Conservation (phyloP, 2,329 filamentous ascomycete species). For the Colletotrichum sansevieriae region DNA sequence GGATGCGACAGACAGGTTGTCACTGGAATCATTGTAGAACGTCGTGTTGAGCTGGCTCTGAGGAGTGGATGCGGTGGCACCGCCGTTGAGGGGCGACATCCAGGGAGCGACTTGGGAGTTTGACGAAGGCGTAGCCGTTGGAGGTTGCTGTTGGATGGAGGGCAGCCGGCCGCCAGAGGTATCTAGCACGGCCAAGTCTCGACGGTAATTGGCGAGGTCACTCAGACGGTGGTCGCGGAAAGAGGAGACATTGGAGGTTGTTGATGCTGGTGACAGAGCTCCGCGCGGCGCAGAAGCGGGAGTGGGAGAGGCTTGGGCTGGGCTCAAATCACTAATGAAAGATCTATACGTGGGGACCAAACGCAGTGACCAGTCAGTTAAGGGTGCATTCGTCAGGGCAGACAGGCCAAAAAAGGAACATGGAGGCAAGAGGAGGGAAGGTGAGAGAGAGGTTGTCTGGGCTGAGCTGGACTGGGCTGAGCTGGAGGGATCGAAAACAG, state of each 20-base stretch:
- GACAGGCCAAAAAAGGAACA: constrained; percentile 23
- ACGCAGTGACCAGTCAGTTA: constrained; percentile 41
- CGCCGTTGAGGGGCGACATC: constrained; percentile 61
- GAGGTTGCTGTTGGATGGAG: constrained; percentile 70
- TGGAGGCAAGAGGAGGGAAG: constrained; percentile 28
- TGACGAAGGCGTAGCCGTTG: constrained; percentile 66
- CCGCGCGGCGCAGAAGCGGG: constrained; percentile 59
- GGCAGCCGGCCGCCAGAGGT: constrained; percentile 69
- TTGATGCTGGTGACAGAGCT: constrained; percentile 58
- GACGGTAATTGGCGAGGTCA: constrained; percentile 78
- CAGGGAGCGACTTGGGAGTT: constrained; percentile 70
- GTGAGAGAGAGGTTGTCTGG: constrained; percentile 16
- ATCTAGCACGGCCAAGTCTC: constrained; percentile 78
- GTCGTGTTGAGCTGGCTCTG: constrained; percentile 56
- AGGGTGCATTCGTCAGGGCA: constrained; percentile 21
- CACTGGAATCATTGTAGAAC: constrained; percentile 83
- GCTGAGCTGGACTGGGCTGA: constrained; percentile 27
- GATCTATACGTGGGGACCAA: constrained; percentile 42
- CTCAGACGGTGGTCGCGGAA: constrained; percentile 70
- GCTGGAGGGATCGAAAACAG: constrained; percentile 39
- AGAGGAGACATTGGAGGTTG: constrained; percentile 60
- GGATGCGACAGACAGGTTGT: constrained; percentile 71
- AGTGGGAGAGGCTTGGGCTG: constrained; percentile 55
- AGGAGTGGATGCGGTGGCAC: constrained; percentile 46
- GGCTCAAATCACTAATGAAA: constrained; percentile 53